Conservation (phyloP, 2,329 filamentous ascomycete species). For the Periconia sp. region DNA sequence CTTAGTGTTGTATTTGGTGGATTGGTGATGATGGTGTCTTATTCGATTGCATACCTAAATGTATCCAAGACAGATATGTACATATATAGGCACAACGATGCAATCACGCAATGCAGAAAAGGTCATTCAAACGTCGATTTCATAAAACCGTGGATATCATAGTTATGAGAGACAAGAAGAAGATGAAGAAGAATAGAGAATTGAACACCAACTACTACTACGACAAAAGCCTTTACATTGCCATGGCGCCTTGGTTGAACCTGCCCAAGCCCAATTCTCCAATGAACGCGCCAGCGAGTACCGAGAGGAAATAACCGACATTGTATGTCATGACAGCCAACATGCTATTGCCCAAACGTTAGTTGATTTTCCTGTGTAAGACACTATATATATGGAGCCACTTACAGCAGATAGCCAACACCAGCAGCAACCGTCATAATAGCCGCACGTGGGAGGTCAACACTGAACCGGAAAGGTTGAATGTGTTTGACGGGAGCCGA, state of each 20-base stretch:
- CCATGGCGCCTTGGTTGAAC: conserved; percentile 50
- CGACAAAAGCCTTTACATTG: conserved; percentile 19
- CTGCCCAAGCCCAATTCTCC: conserved; percentile 81
- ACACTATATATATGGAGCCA: conserved; percentile 23
- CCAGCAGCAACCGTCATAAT: conserved; percentile 73
- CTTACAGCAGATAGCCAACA: conserved; percentile 84
- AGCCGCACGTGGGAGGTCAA: conserved; percentile 72
- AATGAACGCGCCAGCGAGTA: conserved; percentile 79
- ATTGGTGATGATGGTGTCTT: too few species aligned
- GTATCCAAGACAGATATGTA: too few species aligned
- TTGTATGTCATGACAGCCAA: conserved; percentile 90
- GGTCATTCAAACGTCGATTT: too few species aligned
- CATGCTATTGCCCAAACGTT: conserved; percentile 63
- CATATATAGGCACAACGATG: too few species aligned
- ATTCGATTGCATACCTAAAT: too few species aligned
- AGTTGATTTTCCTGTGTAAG: conserved; percentile 10
- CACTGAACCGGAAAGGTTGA: conserved; percentile 78
- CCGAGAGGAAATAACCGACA: conserved; percentile 78
- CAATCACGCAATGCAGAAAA: too few species aligned
- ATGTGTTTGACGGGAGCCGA: conserved; percentile 55
- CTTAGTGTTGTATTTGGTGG: too few species aligned
- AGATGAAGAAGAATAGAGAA: not conserved
- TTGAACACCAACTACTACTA: not conserved
- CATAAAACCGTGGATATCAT: not conserved
- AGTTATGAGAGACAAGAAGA: not conserved